Base-by-base conservation (phyloP, 805 yeast species). In the Yarrowia yakushimensis region DNA sequence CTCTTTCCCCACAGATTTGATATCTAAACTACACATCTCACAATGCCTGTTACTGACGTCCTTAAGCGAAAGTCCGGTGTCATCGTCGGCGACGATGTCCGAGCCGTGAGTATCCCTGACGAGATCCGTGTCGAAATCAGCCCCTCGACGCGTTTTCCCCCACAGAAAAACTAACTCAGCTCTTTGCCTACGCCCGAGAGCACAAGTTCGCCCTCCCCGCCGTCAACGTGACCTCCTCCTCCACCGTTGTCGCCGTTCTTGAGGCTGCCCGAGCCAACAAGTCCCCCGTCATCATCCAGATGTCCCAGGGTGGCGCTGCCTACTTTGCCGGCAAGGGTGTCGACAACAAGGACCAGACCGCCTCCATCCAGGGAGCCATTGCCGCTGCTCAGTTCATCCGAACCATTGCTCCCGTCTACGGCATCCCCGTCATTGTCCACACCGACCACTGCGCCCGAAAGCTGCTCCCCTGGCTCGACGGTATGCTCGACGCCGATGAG, bases 281-380 rank as follows among this genome's bases (percentile, higher is more conserved):
- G 70, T 85, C 97, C 66, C 99, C 99, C 81, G 91, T 94, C 80
- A 90, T 94, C 77, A 81, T 94, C 76, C 99, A 94, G 82, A 85
- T 93, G 71, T 93, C 98, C 66, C 91, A 94, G 79, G 99, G 99
- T 82, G 99, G 99, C 83, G 96, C 99, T 70, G 98, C 98, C 68
- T 94, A 85, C 90, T 94, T 94, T 77, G 99, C 99, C 68, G 99
- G 99, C 82, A 94, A 94, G 86, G 99, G 98, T 82, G 91, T 94
- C 71, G 82, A 84, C 77, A 94, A 94, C 88, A 82, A 82, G 73
- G 87, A 90, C 82, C 98, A 94, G 82, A 80, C 81, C 73, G 99
- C 98, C 66, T 87, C 98, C 67, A 89, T 94, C 79, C 86, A 85
- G 65, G 99, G 99, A 79, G 79, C 96, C 74, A 76, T 94, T 74